These are phyloP conservation scores for Knoxia roxburghii DNA, from an alignment of 257 asterid genomes.

Conservation along the genomic window DNA sequence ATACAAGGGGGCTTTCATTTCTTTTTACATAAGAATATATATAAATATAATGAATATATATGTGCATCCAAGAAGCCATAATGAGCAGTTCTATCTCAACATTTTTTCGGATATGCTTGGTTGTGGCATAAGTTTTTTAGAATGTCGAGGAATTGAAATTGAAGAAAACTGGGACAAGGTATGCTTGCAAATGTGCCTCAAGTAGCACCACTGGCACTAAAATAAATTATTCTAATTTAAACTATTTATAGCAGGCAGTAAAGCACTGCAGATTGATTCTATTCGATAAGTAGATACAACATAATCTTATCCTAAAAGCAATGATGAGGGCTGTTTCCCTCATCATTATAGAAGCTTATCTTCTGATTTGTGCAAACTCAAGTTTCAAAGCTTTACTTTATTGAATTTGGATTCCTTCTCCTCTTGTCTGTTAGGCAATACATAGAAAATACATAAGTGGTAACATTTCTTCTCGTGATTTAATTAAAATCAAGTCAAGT, in stretches of 20 bases:
- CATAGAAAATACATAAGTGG: not conserved
- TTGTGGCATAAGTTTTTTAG: too few relatives aligned
- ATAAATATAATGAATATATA: not conserved
- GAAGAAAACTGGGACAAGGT: too few relatives aligned
- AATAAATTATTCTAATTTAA: not conserved
- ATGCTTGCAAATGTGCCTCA: too few relatives aligned
- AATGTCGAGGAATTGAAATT: too few relatives aligned
- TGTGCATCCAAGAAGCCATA: constrained; percentile 35
- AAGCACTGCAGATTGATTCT: too few relatives aligned
- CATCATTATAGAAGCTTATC: not conserved
- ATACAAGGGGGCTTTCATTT: constrained; percentile 26
- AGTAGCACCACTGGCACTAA: not conserved
- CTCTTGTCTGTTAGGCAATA: not conserved
- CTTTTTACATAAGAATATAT: constrained; percentile 42
- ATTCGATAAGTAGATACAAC: too few relatives aligned
- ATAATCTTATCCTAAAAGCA: too few relatives aligned
- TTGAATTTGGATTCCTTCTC: not conserved
- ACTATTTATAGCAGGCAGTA: not conserved
- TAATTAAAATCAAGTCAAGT: not conserved
- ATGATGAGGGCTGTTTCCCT: not conserved
- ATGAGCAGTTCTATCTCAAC: too few relatives aligned
- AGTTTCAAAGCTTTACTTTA: not conserved
- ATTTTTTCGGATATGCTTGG: too few relatives aligned
- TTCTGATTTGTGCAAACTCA: not conserved
- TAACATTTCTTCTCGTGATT: not conserved